Evolutionary conservation across 2,329 filamentous ascomycete genomes (phyloP), one percentile per base, ranked within the genome.

Genomic region (Uncinocarpus reesii): DNA sequence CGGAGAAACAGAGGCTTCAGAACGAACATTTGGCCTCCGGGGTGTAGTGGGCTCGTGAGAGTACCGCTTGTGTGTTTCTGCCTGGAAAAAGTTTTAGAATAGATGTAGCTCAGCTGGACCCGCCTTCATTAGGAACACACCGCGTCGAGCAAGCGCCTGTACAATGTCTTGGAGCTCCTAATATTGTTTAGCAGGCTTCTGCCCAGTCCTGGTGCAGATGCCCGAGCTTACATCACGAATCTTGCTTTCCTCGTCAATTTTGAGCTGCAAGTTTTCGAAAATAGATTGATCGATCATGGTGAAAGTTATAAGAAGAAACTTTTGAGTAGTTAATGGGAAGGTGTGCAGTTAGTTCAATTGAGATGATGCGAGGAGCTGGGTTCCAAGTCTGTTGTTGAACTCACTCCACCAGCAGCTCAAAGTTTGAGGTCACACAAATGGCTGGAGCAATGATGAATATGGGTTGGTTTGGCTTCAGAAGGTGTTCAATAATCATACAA

Each of bases 31-130:
- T 70, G 49, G 71, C 65, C 20, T 81, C 77, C 10, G 86, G 81
- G 3, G 88, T 95, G 1, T 89, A 92, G 68, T 98, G 92, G 42
- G 92, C 86, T 62, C 86, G 77, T 31, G 90, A 92, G 43, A 96
- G 78, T 47, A 89, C 77, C 37, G 89, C 87, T 60, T 90, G 86
- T 18, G 84, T 83, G 53, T 80, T 81, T 58, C 86, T 80, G 55
- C 86, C 84, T 77, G 50, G n/a, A 13, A 32, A 24, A 21, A 40
- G 11, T 29, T 7, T 29, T 21, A 5, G 6, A 15, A 24, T 11
- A 40, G 36, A 26, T 13, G 3, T 7, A 7, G n/a, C 16, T 11
- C 21, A 2, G 23, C 8, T 10, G 8, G n/a, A 37, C 15, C n/a
- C 23, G 15, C 13, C 24, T 23, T 23, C 16, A 28, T 34, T 32